phyloP scores from a whole-genome alignment of 768 basidiomycete genomes.

The Mycena galopus region DNA sequence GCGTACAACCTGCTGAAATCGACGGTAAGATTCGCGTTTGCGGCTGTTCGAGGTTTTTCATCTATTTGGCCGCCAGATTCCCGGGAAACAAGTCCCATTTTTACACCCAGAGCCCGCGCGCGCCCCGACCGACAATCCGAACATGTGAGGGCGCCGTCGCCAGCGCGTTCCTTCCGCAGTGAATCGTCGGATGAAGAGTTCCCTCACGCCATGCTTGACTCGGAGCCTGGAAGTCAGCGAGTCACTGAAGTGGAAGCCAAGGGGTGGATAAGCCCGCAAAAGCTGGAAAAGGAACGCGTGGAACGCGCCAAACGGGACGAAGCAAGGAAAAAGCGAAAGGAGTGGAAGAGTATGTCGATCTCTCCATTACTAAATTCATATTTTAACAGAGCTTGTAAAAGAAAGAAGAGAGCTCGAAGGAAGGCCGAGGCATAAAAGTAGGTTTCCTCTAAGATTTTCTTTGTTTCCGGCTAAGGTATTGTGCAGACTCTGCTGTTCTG shows the following conservation, averaged over 20 bases:
- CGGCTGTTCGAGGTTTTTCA: not conserved
- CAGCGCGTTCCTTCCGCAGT: not conserved
- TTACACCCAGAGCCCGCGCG: not conserved
- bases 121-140: not conserved
- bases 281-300: not conserved
- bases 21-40: not conserved
- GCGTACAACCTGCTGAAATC: not conserved
- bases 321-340: not conserved
- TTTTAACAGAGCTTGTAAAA: not conserved
- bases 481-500: not conserved
- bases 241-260: not conserved
- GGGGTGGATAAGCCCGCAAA: not conserved
- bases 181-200: not conserved
- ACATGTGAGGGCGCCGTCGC: not conserved
- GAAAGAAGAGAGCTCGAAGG: not conserved
- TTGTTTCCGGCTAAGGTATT: not conserved
- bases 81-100: not conserved
- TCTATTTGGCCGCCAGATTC: not conserved
- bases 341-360: not conserved
- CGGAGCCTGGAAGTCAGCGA: not conserved
- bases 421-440: not conserved
- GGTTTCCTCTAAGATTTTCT: not conserved
- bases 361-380: not conserved
- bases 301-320: not conserved
- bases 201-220: not conserved